Evolutionary conservation across 2,329 filamentous ascomycete species (phyloP).

Genomic region (Diaporthe humulicola): DNA sequence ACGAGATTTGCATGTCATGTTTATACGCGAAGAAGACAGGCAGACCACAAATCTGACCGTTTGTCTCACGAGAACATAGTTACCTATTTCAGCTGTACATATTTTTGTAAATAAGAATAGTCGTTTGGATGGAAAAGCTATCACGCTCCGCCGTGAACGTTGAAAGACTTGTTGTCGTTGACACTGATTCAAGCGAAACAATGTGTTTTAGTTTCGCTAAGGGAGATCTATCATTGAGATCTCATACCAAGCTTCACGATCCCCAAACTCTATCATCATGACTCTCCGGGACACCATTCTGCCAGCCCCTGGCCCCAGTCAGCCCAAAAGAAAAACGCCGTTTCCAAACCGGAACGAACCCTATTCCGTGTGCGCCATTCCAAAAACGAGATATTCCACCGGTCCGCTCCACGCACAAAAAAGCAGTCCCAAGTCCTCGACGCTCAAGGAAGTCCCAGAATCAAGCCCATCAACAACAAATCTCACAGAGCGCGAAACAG

Average conservation of each 20-base stretch:
- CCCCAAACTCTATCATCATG: conserved; percentile 1
- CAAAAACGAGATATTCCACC: background rate
- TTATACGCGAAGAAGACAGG: too few relatives aligned
- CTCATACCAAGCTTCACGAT: background rate
- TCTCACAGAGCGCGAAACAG: conserved; percentile 10
- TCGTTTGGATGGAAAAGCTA: too few relatives aligned
- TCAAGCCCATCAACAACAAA: background rate
- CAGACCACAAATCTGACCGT: background rate
- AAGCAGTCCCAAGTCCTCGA: background rate
- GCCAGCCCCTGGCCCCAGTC: background rate
- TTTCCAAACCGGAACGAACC: background rate
- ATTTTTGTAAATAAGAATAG: background rate
- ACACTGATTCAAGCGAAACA: conserved; percentile 7
- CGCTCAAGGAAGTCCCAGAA: background rate
- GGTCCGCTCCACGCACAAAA: background rate
- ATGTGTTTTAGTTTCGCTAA: conserved; percentile 3
- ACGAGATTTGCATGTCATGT: too few relatives aligned
- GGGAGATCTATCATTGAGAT: background rate
- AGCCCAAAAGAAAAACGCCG: conserved; percentile 1
- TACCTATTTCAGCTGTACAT: conserved; percentile 8
- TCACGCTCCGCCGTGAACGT: background rate
- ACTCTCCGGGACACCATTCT: background rate
- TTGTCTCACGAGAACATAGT: background rate
- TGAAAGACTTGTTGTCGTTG: background rate
- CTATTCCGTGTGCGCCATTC: background rate